Conservation (phyloP, 176 grass and related monocot genomes). For the Oryza longistaminata region DNA sequence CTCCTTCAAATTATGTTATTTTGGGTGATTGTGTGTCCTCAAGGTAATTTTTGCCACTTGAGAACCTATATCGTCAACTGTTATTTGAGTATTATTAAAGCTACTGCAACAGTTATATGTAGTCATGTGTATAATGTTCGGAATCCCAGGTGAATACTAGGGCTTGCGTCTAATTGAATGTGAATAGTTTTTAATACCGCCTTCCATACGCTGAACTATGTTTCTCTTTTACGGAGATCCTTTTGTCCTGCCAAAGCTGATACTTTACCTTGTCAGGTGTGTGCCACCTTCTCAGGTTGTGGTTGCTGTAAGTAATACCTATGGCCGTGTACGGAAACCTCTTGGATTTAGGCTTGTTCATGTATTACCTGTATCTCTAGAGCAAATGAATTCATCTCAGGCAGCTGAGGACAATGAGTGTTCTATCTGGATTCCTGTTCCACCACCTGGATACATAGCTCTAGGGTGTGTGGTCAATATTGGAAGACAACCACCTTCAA, state of each 20-base stretch:
- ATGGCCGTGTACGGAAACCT: conserved; percentile 94
- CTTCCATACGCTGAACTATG: neutral
- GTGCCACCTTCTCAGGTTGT: conserved; percentile 96
- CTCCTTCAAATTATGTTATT: conserved; percentile 95
- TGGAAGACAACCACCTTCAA: conserved; percentile 78
- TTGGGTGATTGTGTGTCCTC: conserved; percentile 97
- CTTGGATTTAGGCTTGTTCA: conserved; percentile 80
- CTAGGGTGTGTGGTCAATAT: conserved; percentile 84
- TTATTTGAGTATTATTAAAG: neutral
- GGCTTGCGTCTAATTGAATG: neutral
- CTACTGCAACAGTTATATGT: conserved; percentile 3
- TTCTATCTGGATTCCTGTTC: conserved; percentile 92
- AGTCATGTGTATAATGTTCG: neutral
- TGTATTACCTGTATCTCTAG: conserved; percentile 52
- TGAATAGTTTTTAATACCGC: neutral
- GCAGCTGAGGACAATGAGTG: conserved; percentile 55
- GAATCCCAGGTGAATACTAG: conserved; percentile 11
- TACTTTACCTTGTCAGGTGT: conserved; percentile 52
- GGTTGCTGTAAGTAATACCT: conserved; percentile 88
- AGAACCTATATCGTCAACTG: neutral
- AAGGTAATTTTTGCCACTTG: conserved; percentile 47
- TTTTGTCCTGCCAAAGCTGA: conserved; percentile 32
- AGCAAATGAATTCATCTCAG: conserved; percentile 23
- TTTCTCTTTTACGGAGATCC: neutral
- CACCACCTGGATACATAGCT: conserved; percentile 78